phyloP scores from a whole-genome alignment of 2,329 filamentous ascomycete species.

The Neophaeococcomyces aloes region DNA sequence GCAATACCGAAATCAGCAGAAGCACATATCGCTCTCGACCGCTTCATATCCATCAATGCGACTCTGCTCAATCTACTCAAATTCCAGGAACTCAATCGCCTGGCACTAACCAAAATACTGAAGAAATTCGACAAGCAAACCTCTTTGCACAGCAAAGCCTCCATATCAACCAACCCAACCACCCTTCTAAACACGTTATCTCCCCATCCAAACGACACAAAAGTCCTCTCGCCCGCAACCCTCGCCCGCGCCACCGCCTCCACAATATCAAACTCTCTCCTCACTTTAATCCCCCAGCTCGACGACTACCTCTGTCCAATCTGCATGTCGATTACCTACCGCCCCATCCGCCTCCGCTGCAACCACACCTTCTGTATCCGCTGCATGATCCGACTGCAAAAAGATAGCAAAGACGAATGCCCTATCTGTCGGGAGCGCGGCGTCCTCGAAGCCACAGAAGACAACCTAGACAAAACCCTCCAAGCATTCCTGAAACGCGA shows the following conservation, averaged over 20 bases:
- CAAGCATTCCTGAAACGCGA: constrained; percentile 62
- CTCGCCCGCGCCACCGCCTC: constrained; percentile 68
- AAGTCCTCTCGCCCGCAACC: constrained; percentile 45
- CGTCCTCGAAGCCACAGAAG: constrained; percentile 59
- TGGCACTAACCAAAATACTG: constrained; percentile 69
- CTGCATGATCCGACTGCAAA: constrained; percentile 71
- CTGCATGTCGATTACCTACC: constrained; percentile 68
- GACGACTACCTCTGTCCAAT: constrained; percentile 76
- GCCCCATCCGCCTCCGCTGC: constrained; percentile 67
- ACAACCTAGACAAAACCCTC: constrained; percentile 59
- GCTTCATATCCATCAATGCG: constrained; percentile 63
- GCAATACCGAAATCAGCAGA: constrained; percentile 52
- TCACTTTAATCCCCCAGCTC: constrained; percentile 66
- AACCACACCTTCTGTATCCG: constrained; percentile 73
- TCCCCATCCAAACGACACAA: constrained; percentile 30
- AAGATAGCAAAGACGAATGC: constrained; percentile 56
- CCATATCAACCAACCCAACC: neutral
- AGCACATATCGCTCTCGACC: constrained; percentile 53
- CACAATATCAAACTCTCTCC: constrained; percentile 60
- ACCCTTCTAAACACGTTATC: constrained; percentile 35
- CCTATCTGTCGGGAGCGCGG: constrained; percentile 65
- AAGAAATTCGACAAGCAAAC: constrained; percentile 90
- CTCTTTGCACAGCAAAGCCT: constrained; percentile 54
- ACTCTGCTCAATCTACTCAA: constrained; percentile 67
- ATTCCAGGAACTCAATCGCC: constrained; percentile 74